A percentile compares a stretch with the other conserved stretches of the same genome.
Evolutionary conservation across 2,329 filamentous ascomycete species (phyloP).

Genomic region (Trichoderma sp.): DNA sequence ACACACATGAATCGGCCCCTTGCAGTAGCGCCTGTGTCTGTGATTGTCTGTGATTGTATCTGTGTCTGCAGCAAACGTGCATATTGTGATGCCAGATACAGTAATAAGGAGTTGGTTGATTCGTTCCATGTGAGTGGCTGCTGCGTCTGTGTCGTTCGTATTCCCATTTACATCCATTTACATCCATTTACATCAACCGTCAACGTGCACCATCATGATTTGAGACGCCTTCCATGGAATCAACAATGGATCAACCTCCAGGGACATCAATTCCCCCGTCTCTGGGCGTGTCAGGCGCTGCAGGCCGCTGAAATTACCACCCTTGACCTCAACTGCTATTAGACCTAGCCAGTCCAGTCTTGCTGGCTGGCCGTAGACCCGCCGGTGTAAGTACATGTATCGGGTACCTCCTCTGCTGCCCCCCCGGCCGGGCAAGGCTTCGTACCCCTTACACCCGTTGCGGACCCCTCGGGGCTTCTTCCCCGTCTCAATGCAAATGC

Average conservation of each 20-base stretch:
- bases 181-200: background rate
- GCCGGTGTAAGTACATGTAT: background rate
- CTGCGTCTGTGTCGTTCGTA: background rate
- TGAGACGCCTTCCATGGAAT: background rate
- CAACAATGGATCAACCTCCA: background rate
- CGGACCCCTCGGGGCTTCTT: conserved; percentile 7
- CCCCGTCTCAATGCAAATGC: conserved; percentile 13
- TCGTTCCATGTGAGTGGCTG: background rate
- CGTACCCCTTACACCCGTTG: conserved; percentile 13
- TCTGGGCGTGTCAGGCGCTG: background rate
- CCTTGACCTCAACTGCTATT: background rate
- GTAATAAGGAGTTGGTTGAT: background rate
- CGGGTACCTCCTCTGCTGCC: background rate
- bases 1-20: background rate
- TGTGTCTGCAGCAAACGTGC: background rate
- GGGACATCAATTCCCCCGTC: background rate
- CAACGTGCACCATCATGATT: background rate
- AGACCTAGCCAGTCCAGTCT: background rate
- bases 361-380: background rate
- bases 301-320: conserved; percentile 8
- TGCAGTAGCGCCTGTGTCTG: background rate
- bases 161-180: background rate
- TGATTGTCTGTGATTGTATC: background rate
- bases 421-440: conserved; percentile 4
- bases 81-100: too few relatives aligned